These are phyloP conservation scores for Aquanectria penicillioides DNA, from an alignment of 2,329 filamentous ascomycete genomes.

Conservation along the genomic window DNA sequence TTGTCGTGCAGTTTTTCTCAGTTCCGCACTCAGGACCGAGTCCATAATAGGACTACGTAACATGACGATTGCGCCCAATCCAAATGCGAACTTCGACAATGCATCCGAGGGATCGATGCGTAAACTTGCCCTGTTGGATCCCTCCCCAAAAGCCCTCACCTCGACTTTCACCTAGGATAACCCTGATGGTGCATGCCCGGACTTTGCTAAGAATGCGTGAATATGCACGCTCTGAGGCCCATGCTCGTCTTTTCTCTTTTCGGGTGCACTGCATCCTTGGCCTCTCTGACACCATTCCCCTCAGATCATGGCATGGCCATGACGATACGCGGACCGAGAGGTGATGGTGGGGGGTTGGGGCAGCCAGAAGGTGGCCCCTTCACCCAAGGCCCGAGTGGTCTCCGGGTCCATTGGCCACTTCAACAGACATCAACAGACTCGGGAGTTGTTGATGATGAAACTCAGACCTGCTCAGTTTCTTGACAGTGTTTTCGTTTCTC, in stretches of 20 bases:
- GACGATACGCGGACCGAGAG: not conserved
- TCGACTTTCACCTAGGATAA: not conserved
- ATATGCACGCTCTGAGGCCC: conserved; percentile 8
- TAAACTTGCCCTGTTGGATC: not conserved
- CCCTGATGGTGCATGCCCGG: not conserved
- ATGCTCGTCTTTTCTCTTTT: not conserved
- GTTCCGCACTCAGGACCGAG: not conserved
- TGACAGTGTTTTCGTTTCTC: not conserved
- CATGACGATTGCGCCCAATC: too few relatives aligned
- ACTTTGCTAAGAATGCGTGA: conserved; percentile 5
- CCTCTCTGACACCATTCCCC: not conserved
- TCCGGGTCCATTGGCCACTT: too few relatives aligned
- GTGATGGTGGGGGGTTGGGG: conserved; percentile 14
- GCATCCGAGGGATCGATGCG: conserved; percentile 4
- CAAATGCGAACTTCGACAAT: too few relatives aligned
- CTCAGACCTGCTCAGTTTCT: too few relatives aligned
- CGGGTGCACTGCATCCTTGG: conserved; percentile 2
- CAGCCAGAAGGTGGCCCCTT: too few relatives aligned
- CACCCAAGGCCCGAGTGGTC: too few relatives aligned
- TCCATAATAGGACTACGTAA: too few relatives aligned
- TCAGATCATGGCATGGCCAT: not conserved
- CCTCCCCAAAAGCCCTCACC: conserved; percentile 3
- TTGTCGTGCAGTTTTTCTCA: too few relatives aligned
- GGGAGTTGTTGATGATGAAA: too few relatives aligned
- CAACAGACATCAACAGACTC: too few relatives aligned